Percentiles rank a stretch among this genome's conserved stretches.
Evolutionary conservation across 495 filamentous ascomycete genomes (phyloP).

Genomic region (Tuber borchii): DNA sequence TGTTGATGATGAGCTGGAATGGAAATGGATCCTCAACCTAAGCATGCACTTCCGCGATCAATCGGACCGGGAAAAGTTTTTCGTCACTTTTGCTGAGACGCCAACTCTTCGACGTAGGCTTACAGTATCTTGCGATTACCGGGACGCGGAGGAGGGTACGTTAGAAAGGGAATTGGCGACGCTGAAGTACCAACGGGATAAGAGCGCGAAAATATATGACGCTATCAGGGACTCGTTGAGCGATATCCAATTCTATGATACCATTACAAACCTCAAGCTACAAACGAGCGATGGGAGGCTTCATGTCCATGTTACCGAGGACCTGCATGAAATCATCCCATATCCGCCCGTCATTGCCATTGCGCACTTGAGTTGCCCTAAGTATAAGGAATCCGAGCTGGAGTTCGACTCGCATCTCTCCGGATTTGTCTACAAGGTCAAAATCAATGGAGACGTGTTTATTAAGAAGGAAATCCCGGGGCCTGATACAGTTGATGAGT

Average conservation of each 20-base stretch:
- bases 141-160: conserved; percentile 68
- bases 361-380: conserved; percentile 63
- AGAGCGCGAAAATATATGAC: conserved; percentile 91
- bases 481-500: conserved; percentile 92
- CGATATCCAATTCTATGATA: conserved; percentile 91
- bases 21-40: conserved; percentile 90
- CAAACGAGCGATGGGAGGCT: conserved; percentile 82
- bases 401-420: conserved; percentile 88
- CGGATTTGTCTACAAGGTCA: conserved; percentile 95
- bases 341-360: conserved; percentile 73
- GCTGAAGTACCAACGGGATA: conserved; percentile 81
- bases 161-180: conserved; percentile 74
- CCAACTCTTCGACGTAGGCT: conserved; percentile 75
- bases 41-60: conserved; percentile 98
- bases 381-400: conserved; percentile 64
- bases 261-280: conserved; percentile 92
- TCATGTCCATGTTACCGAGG: conserved; percentile 97
- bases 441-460: conserved; percentile 57
- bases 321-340: conserved; percentile 87
- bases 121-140: conserved; percentile 91
- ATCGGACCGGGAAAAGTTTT: conserved; percentile 94
- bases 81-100: conserved; percentile 77
- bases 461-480: conserved; percentile 99
- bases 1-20: conserved; percentile 61
- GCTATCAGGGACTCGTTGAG: conserved; percentile 84